Percentiles rank a stretch among this genome's conserved stretches.
These are phyloP conservation scores for Auriscalpium vulgare DNA, from an alignment of 768 basidiomycete species.

Conservation along the genomic window DNA sequence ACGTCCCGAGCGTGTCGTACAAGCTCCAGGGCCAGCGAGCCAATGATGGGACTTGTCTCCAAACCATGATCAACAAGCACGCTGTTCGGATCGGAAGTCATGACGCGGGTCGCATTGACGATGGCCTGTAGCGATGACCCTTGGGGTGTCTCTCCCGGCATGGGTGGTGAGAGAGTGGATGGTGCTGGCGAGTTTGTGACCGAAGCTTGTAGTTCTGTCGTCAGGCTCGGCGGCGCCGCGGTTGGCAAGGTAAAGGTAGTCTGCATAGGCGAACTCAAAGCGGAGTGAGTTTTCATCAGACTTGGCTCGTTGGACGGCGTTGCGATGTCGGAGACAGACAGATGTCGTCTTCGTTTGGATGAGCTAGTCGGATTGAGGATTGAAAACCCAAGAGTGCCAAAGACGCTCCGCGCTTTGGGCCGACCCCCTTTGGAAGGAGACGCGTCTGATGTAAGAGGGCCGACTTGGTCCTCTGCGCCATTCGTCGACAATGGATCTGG, in stretches of 20 bases:
- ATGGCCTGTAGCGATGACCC: slow-evolving; percentile 70
- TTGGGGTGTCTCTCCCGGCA: slow-evolving; percentile 32
- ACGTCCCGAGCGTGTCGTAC: slow-evolving; percentile 63
- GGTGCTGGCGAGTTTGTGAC: slow-evolving; percentile 9
- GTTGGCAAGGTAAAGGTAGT: slow-evolving; percentile 4
- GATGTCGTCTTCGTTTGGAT: slow-evolving; percentile 13
- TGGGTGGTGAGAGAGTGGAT: slow-evolving; percentile 7
- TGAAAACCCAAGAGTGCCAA: slow-evolving; percentile 65
- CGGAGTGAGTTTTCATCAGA: not conserved
- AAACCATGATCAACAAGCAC: slow-evolving; percentile 64
- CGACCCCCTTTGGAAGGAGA: slow-evolving; percentile 16
- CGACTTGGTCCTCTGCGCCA: slow-evolving; percentile 9
- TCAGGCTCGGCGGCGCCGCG: slow-evolving; percentile 7
- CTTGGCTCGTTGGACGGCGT: not conserved
- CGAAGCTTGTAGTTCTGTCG: slow-evolving; percentile 11
- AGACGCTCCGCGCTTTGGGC: slow-evolving; percentile 52
- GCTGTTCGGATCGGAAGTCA: slow-evolving; percentile 71
- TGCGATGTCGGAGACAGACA: slow-evolving; percentile 1
- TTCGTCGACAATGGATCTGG: not conserved
- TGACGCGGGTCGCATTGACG: slow-evolving; percentile 77
- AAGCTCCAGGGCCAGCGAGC: slow-evolving; percentile 56
- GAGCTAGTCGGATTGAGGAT: slow-evolving; percentile 41
- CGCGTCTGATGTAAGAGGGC: slow-evolving; percentile 9
- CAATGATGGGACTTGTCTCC: slow-evolving; percentile 55
- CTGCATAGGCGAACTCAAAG: slow-evolving; percentile 7